Conservation (phyloP, 192 early-diverging fungal genomes). For the Entrophospora sp. region DNA sequence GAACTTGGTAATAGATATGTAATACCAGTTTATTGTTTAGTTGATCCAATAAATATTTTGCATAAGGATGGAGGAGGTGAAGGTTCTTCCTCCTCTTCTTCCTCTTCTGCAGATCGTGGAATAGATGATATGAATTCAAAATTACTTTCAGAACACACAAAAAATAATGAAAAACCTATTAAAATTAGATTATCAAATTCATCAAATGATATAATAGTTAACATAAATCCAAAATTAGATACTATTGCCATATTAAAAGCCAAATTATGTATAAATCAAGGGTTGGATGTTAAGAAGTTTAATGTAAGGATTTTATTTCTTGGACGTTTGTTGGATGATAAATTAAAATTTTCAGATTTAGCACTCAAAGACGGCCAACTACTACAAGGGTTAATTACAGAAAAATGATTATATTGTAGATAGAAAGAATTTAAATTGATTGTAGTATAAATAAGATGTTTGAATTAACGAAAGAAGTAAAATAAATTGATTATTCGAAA, state of each 20-base stretch:
- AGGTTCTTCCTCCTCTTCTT: background rate
- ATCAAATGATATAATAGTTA: constrained; percentile 20
- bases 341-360: background rate
- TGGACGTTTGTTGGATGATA: constrained; percentile 35
- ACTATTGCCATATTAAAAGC: constrained; percentile 25
- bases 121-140: background rate
- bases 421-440: no score
- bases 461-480: no score
- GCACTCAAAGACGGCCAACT: constrained; percentile 1
- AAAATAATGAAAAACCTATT: background rate
- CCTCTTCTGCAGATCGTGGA: background rate
- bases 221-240: constrained; percentile 18
- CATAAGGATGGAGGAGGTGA: constrained; percentile 6
- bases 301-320: constrained; percentile 40
- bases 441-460: no score
- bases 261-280: constrained; percentile 21
- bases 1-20: constrained; percentile 62
- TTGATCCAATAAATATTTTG: constrained; percentile 46
- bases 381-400: constrained; percentile 18
- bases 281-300: constrained; percentile 9
- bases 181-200: constrained; percentile 27
- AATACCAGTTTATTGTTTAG: constrained; percentile 60
- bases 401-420: background rate
- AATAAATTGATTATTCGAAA: no score
- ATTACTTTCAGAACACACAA: background rate